phyloP scores from a whole-genome alignment of 2,329 filamentous ascomycete genomes.

The Ophiostoma triangulosporum region DNA sequence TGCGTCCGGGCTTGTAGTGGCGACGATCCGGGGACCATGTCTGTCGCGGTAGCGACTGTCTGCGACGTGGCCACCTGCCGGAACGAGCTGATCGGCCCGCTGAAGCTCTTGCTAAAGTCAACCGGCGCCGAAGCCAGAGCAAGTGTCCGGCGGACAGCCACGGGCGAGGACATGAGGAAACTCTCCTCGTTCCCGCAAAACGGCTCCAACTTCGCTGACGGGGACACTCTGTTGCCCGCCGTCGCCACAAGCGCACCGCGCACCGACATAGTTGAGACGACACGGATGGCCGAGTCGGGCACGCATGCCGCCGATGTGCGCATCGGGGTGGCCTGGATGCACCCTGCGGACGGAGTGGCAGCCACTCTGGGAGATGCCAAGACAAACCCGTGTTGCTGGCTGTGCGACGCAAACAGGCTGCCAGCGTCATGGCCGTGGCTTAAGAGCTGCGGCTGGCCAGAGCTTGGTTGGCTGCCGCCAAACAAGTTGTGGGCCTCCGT shows the following conservation, averaged over 20 bases:
- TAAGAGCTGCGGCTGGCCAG: neutral
- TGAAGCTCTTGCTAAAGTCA: neutral
- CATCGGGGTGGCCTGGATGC: slow-evolving; percentile 17
- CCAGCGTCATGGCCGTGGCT: slow-evolving; percentile 12
- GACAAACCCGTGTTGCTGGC: neutral
- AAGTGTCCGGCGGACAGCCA: neutral
- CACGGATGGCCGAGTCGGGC: slow-evolving; percentile 7
- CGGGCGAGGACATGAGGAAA: neutral
- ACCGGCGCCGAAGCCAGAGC: neutral
- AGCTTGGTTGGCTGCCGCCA: neutral
- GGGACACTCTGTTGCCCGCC: neutral
- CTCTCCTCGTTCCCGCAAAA: slow-evolving; percentile 5
- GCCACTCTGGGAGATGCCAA: slow-evolving; percentile 11
- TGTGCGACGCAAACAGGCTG: slow-evolving; percentile 10
- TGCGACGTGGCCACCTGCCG: neutral
- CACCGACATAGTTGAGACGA: neutral
- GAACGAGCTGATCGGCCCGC: neutral
- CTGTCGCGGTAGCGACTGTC: neutral
- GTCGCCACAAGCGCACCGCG: neutral
- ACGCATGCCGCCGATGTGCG: slow-evolving; percentile 10
- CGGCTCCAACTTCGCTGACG: neutral
- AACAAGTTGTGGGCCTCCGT: slow-evolving; percentile 13
- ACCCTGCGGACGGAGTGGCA: slow-evolving; percentile 13
- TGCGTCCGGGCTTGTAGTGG: slow-evolving; percentile 7
- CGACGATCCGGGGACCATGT: slow-evolving; percentile 12